Evolutionary conservation across 2,329 filamentous ascomycete species (phyloP), one percentile per base, ranked within the genome.

Genomic region (Xylariaceae sp.): DNA sequence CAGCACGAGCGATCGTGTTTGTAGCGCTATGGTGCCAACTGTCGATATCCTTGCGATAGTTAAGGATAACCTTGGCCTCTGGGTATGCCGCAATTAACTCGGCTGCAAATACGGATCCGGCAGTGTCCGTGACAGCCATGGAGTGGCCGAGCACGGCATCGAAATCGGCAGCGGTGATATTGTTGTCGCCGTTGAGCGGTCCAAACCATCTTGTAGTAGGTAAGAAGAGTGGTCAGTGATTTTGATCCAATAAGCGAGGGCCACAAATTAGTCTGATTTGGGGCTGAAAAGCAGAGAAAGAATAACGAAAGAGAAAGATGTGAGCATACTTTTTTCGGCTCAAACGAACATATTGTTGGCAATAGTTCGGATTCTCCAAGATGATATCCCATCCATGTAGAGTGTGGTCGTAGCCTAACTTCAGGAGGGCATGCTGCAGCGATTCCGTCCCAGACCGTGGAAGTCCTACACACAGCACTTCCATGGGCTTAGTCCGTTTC

Each of bases 71-170:
- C 56, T 77, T 78, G 43, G 80, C 79, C 23, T 81, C 71, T 0
- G 80, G 79, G 54, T 80, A 81, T 12, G 79, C 66, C 18, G 73
- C 71, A 51, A 81, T 68, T 44, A 81, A 61, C 47, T 81, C 78
- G 16, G 73, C 70, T 2, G 70, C 74, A 43, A 81, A 75, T 20
- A 74, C 60, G 7, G 58, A 71, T 2, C 71, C 72, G 2, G 78
- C 73, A 1, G 71, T 63, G 58, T 81, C 79, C 7, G 77, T 77
- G 3, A 76, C 72, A 6, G 77, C 77, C 0, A 63, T 64, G 3
- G 52, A 56, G 52, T 69, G 62, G 7, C 69, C 67, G n/a, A 71
- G 47, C 7, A 71, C 21, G 14, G 57, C 56, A 50, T 72, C 67
- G 20, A 71, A 71, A 20, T 71, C 65, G 2, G 56, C 60, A 0